Base-by-base conservation (phyloP, 805 yeast species). In the Yamadazyma scolyti region DNA sequence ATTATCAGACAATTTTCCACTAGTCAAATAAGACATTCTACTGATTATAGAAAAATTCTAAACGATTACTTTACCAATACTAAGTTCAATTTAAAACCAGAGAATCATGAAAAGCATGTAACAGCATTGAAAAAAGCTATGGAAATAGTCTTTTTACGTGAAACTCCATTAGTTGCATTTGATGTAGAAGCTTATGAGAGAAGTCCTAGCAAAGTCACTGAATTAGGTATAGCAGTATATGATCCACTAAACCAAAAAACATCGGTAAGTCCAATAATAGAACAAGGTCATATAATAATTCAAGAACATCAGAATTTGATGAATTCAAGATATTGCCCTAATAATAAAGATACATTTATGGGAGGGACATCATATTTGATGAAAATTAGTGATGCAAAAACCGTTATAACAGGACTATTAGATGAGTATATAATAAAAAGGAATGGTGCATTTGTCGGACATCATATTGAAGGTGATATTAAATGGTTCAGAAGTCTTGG, bases 151-250 rank as follows among this genome's bases (percentile, higher is more conserved):
- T 55, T 48, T 23, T 27, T 37, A 7, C 31, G 57, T 22, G 40
- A 45, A 16, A 31, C 58, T 4, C 61, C 69, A 2, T 53, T 71
- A 16, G 54, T 77, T 15, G 58, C 73, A 6, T 54, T 78, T 23
- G 84, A 78, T 47, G 58, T 75, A 4, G 85, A 78, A 48, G 81
- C 82, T 0, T 74, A 50, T 52, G 84, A 77, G 42, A 45, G 49
- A 22, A 52, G 65, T 42, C 56, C 51, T 7, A 50, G 56, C 16
- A 46, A 56, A 13, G 60, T 78, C 9, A 78, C 82, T 0, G 84
- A 78, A 43, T 64, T 78, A 27, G 84, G 84, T 1, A 56, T 78
- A 4, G 60, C 78, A 1, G 61, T 78, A 2, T 74, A 65, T 43
- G 79, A 77, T 38, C 82, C 83, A 5, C 42, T 67, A 12, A 56